phyloP scores from a whole-genome alignment of 169 alveolate genomes.

The Theileria orientalis region DNA sequence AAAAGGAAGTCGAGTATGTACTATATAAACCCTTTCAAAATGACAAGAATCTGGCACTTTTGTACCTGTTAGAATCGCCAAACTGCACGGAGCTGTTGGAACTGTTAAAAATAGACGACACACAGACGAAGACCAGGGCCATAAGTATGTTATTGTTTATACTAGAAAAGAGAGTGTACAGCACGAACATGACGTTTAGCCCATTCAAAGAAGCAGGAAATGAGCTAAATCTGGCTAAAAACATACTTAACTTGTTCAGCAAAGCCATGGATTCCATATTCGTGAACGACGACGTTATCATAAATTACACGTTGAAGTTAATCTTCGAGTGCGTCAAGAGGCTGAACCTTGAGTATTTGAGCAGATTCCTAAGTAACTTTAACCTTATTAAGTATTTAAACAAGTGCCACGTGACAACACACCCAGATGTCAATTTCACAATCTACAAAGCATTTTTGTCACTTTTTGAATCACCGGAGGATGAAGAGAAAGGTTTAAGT shows the following conservation, averaged over 20 bases:
- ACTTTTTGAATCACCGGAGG: no score
- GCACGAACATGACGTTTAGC: not conserved
- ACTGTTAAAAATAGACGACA: conserved; percentile 7
- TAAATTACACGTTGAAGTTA: conserved; percentile 21
- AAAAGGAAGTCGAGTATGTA: conserved; percentile 6
- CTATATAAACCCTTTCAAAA: conserved; percentile 33
- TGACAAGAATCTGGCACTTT: conserved; percentile 12
- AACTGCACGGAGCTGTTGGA: conserved; percentile 44
- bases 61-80: conserved; percentile 51
- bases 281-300: conserved; percentile 24
- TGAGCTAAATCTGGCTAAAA: conserved; percentile 12
- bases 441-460: not conserved
- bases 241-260: conserved; percentile 22
- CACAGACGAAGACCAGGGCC: conserved; percentile 8
- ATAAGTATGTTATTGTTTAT: conserved; percentile 39
- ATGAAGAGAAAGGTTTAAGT: no score
- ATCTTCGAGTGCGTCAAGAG: conserved; percentile 33
- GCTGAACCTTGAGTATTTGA: not conserved
- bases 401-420: not conserved
- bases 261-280: conserved; percentile 18
- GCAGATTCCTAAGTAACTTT: not conserved
- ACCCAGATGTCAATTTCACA: not conserved
- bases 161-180: not conserved
- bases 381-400: not conserved
- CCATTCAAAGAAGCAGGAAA: not conserved